These are phyloP conservation scores for Liriodendron chinense DNA, from an alignment of 164 flowering plant genomes.

Conservation along the genomic window DNA sequence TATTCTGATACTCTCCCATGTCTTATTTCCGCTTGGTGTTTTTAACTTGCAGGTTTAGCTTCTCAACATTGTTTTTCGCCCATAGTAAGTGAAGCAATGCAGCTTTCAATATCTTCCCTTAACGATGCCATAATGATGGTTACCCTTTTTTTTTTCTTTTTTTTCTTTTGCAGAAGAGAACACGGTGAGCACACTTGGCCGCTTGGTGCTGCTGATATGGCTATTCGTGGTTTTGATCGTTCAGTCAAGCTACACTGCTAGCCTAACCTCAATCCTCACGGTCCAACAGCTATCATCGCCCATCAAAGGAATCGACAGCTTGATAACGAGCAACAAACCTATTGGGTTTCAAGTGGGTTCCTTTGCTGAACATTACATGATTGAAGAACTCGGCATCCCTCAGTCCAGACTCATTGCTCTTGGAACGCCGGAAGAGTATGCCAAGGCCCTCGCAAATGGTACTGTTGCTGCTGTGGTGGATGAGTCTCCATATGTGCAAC, in stretches of 20 bases:
- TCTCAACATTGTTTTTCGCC: slow-evolving; percentile 69
- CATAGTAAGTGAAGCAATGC: slow-evolving; percentile 59
- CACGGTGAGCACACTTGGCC: slow-evolving; percentile 39
- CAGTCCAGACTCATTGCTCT: slow-evolving; percentile 48
- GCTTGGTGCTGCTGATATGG: slow-evolving; percentile 38
- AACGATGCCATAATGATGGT: neutral
- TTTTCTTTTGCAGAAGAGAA: slow-evolving; percentile 36
- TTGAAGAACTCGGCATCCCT: slow-evolving; percentile 40
- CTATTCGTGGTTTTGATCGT: slow-evolving; percentile 39
- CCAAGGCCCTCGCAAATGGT: slow-evolving; percentile 36
- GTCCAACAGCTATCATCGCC: slow-evolving; percentile 44
- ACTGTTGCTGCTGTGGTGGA: slow-evolving; percentile 56
- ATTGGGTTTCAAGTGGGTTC: slow-evolving; percentile 61
- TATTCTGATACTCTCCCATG: neutral
- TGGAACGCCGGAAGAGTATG: slow-evolving; percentile 46
- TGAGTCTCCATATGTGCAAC: slow-evolving; percentile 50
- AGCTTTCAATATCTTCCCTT: neutral
- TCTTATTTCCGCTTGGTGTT: slow-evolving; percentile 2
- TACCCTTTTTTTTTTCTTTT: neutral
- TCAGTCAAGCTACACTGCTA: slow-evolving; percentile 42
- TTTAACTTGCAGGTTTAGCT: slow-evolving; percentile 72
- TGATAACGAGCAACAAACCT: slow-evolving; percentile 27
- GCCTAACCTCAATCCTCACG: slow-evolving; percentile 45
- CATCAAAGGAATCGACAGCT: slow-evolving; percentile 48
- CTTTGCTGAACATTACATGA: slow-evolving; percentile 43